Percentiles rank a stretch among this genome's conserved stretches.
Evolutionary conservation across 129 eudicot species (phyloP).

Genomic region (Heracleum sosnowskyi): DNA sequence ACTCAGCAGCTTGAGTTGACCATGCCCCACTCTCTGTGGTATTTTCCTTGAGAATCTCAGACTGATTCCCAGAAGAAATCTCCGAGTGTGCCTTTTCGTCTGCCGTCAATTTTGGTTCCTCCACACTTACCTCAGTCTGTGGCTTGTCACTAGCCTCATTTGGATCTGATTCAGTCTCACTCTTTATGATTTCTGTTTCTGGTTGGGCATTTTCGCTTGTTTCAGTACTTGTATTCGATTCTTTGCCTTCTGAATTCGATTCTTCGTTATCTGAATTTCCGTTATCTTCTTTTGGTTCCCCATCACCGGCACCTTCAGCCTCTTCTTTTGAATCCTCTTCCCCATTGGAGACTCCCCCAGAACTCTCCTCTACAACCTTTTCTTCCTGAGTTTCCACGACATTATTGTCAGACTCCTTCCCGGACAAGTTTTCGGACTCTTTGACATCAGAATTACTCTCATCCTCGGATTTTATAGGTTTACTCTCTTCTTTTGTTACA

Average conservation of each 20-base stretch:
- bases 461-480: background rate
- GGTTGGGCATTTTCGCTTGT: constrained; percentile 15
- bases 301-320: constrained; percentile 1
- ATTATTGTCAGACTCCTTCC: background rate
- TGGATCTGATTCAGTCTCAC: constrained; percentile 18
- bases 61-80: background rate
- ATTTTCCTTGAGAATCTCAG: constrained; percentile 11
- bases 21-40: constrained; percentile 14
- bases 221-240: constrained; percentile 22
- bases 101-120: constrained; percentile 14
- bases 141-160: constrained; percentile 19
- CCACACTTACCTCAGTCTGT: constrained; percentile 15
- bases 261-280: constrained; percentile 20
- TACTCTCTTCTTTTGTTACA: constrained; percentile 23
- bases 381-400: constrained; percentile 9
- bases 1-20: constrained; percentile 32
- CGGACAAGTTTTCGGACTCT: background rate
- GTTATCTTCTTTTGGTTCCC: constrained; percentile 6
- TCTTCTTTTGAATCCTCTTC: constrained; percentile 1
- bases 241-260: constrained; percentile 16
- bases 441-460: background rate
- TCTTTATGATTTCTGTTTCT: constrained; percentile 15
- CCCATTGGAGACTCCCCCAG: background rate
- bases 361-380: constrained; percentile 2
- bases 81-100: constrained; percentile 16